A percentile compares a stretch with the other conserved stretches of the same genome.
phyloP scores from a whole-genome alignment of 257 asterid species.

The Fraxinus excelsior region DNA sequence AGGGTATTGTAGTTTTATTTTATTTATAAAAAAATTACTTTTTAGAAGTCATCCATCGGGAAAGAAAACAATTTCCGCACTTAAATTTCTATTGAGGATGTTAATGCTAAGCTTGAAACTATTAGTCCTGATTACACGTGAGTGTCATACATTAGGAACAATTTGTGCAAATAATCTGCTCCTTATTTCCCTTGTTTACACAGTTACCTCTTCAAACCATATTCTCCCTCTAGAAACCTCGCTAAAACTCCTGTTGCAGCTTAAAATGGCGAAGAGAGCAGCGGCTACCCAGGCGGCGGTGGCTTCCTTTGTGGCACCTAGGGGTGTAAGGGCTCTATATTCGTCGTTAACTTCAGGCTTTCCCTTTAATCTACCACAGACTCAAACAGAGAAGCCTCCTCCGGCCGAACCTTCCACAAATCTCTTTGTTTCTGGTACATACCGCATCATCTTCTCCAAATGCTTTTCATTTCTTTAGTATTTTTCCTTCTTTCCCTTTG shows the following conservation, averaged over 20 bases:
- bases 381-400: constrained; percentile 61
- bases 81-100: background rate
- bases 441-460: background rate
- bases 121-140: background rate
- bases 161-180: background rate
- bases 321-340: constrained; percentile 45
- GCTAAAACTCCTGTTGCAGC: constrained; percentile 22
- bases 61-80: too few relatives aligned
- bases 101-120: background rate
- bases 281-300: constrained; percentile 30
- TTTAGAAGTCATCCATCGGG: too few relatives aligned
- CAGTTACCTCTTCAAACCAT: background rate
- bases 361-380: constrained; percentile 53
- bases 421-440: constrained; percentile 79
- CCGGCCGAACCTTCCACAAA: constrained; percentile 79
- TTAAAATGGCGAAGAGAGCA: constrained; percentile 62
- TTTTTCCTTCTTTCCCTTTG: background rate
- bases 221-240: background rate
- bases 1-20: too few relatives aligned
- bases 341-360: constrained; percentile 52
- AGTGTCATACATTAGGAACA: background rate
- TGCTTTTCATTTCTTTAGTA: background rate
- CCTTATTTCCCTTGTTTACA: too few relatives aligned
- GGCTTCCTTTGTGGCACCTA: constrained; percentile 29
- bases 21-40: too few relatives aligned